These are phyloP conservation scores for Sporothrix protearum DNA, from an alignment of 2,329 filamentous ascomycete species.

Conservation along the genomic window DNA sequence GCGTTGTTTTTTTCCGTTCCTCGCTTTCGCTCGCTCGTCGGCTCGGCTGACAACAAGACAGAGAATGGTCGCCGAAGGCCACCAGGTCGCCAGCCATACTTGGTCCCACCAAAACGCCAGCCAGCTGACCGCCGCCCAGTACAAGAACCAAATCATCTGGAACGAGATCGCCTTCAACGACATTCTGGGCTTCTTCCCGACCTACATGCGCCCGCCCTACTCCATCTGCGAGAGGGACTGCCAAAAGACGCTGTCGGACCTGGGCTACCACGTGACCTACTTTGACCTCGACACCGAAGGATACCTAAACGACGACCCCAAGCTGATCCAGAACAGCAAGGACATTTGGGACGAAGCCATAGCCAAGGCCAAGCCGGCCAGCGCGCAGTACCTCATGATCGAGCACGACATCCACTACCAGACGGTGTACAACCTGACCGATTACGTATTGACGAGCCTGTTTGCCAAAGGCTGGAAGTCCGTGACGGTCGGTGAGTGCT, in stretches of 20 bases:
- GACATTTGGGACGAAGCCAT: slow-evolving; percentile 35
- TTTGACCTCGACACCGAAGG: slow-evolving; percentile 40
- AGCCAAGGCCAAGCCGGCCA: slow-evolving; percentile 27
- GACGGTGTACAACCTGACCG: slow-evolving; percentile 46
- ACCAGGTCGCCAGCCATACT: slow-evolving; percentile 49
- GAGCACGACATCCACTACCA: slow-evolving; percentile 49
- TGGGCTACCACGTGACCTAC: slow-evolving; percentile 40
- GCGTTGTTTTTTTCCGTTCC: not conserved
- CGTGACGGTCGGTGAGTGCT: slow-evolving; percentile 55
- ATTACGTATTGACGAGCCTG: slow-evolving; percentile 44
- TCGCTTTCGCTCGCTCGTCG: not conserved
- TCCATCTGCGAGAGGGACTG: slow-evolving; percentile 38
- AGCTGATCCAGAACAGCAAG: slow-evolving; percentile 37
- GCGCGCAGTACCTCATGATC: slow-evolving; percentile 46
- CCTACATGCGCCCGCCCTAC: slow-evolving; percentile 48
- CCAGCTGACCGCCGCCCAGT: slow-evolving; percentile 35
- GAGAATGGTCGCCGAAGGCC: slow-evolving; percentile 44
- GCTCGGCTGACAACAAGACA: slow-evolving; percentile 33
- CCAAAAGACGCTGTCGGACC: slow-evolving; percentile 33
- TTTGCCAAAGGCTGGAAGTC: slow-evolving; percentile 42
- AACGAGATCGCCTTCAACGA: slow-evolving; percentile 46
- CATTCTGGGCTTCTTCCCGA: slow-evolving; percentile 45
- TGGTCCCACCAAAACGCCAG: slow-evolving; percentile 46
- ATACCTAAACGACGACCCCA: slow-evolving; percentile 35
- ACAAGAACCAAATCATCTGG: slow-evolving; percentile 41